Evolutionary conservation across 129 eudicot species (phyloP).

Genomic region (Arctium minus): DNA sequence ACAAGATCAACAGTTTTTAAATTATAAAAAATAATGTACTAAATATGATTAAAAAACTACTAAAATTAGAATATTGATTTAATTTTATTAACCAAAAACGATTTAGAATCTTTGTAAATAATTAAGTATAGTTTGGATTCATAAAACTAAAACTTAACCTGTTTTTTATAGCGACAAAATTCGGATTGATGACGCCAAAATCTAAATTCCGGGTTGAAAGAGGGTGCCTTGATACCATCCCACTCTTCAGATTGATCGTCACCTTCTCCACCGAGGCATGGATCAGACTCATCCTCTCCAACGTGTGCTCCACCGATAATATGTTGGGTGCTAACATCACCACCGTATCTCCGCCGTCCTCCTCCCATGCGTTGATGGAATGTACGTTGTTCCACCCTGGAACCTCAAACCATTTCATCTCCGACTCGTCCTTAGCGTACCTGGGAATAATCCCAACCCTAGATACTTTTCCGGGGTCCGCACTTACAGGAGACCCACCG

Average conservation of each 20-base stretch:
- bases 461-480: conserved; percentile 11
- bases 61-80: no score
- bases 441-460: conserved; percentile 26
- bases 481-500: conserved; percentile 22
- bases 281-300: conserved; percentile 24
- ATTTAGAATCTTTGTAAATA: background rate
- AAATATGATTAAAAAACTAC: no score
- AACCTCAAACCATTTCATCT: conserved; percentile 29
- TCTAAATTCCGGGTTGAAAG: conserved; percentile 7
- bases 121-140: no score
- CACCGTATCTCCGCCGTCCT: conserved; percentile 23
- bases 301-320: conserved; percentile 23
- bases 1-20: no score
- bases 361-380: conserved; percentile 37
- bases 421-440: conserved; percentile 29
- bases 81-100: no score
- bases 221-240: conserved; percentile 2
- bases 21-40: no score
- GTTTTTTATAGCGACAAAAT: background rate
- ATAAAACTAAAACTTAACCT: background rate
- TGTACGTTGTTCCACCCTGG: conserved; percentile 30
- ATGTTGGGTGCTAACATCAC: conserved; percentile 35
- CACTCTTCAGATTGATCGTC: conserved; percentile 12
- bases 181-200: conserved; percentile 9
- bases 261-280: conserved; percentile 28